Percentiles rank a stretch among this genome's conserved stretches.
Evolutionary conservation across 495 filamentous ascomycete genomes (phyloP).

Genomic region (Neurospora terricola): DNA sequence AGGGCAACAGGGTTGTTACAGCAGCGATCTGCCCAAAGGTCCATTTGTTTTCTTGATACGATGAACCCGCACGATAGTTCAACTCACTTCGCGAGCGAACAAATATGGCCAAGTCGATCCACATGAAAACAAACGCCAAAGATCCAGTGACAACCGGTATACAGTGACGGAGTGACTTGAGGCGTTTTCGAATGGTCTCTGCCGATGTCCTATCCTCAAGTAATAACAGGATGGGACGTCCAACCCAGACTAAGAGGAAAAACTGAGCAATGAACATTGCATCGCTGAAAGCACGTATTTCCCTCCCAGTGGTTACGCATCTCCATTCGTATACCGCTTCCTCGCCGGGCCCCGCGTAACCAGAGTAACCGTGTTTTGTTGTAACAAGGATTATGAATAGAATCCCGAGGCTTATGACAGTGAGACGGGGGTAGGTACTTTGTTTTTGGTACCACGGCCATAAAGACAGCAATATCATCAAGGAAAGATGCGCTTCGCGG

Average conservation of each 20-base stretch:
- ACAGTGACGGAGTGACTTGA: neutral
- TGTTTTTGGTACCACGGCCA: neutral
- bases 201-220: neutral
- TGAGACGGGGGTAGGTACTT: neutral
- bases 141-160: neutral
- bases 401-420: neutral
- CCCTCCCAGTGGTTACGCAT: no score
- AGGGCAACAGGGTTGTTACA: neutral
- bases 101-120: neutral
- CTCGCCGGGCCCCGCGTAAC: neutral
- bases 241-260: neutral
- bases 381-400: neutral
- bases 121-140: neutral
- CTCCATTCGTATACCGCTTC: neutral
- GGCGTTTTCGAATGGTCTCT: neutral
- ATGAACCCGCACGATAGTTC: neutral
- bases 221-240: neutral
- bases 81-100: neutral
- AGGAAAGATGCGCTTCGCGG: neutral
- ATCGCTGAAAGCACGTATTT: neutral
- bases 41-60: neutral
- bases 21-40: neutral
- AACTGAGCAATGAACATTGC: neutral
- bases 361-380: neutral
- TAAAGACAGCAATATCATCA: neutral